Conservation (phyloP, 768 basidiomycete species). For the Dentipellis fragilis region DNA sequence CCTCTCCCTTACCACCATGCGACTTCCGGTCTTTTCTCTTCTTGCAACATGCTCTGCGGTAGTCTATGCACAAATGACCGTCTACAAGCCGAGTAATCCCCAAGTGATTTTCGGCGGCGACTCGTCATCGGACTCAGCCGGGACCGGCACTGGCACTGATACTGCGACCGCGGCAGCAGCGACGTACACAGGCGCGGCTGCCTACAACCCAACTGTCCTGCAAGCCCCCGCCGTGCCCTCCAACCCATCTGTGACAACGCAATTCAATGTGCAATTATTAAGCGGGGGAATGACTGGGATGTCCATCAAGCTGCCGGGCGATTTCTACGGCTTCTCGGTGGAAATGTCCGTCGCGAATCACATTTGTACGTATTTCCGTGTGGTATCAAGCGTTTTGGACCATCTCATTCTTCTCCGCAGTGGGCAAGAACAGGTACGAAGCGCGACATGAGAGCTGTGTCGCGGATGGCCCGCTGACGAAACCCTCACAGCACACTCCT, state of each 20-base stretch:
- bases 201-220: slow-evolving; percentile 43
- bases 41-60: neutral
- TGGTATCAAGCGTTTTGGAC: neutral
- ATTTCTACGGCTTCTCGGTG: slow-evolving; percentile 67
- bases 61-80: slow-evolving; percentile 6
- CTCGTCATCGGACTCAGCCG: neutral
- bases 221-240: slow-evolving; percentile 29
- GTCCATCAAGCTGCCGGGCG: slow-evolving; percentile 34
- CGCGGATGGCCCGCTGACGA: neutral
- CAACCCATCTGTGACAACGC: slow-evolving; percentile 28
- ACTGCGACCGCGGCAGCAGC: slow-evolving; percentile 25
- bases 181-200: slow-evolving; percentile 35
- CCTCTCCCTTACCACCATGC: neutral
- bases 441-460: neutral
- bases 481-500: slow-evolving; percentile 30
- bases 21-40: slow-evolving; percentile 2
- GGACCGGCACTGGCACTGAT: neutral
- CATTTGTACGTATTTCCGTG: slow-evolving; percentile 39
- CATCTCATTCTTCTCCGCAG: slow-evolving; percentile 18
- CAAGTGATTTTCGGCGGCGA: slow-evolving; percentile 12
- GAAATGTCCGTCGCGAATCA: slow-evolving; percentile 66
- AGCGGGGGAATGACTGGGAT: slow-evolving; percentile 21
- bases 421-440: slow-evolving; percentile 43
- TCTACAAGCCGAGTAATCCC: slow-evolving; percentile 7
- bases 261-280: slow-evolving; percentile 36